These are phyloP conservation scores for Penicillium silybi DNA, from an alignment of 495 filamentous ascomycete species.

Conservation along the genomic window DNA sequence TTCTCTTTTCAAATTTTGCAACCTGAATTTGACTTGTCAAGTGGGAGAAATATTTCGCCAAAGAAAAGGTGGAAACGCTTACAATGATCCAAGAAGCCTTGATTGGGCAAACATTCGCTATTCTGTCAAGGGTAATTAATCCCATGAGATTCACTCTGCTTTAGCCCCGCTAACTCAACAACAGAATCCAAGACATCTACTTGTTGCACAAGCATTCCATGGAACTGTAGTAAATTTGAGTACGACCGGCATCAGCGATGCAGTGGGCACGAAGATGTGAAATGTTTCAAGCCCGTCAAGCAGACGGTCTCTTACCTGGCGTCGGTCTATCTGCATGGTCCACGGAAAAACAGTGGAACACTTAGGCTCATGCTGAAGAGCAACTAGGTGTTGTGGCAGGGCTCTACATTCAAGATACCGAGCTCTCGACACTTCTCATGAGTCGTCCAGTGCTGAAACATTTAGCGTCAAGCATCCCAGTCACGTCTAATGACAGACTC, in stretches of 20 bases:
- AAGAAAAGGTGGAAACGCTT: conserved; percentile 8
- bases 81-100: conserved; percentile 31
- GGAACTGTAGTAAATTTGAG: conserved; percentile 27
- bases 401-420: conserved; percentile 25
- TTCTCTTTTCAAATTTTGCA: no score
- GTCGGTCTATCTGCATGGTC: not conserved
- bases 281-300: not conserved
- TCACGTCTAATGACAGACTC: conserved; percentile 18
- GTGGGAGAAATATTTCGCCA: conserved; percentile 17
- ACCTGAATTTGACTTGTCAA: no score
- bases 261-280: conserved; percentile 1
- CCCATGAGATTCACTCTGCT: conserved; percentile 9
- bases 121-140: conserved; percentile 32
- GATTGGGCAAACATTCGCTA: conserved; percentile 37
- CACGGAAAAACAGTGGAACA: conserved; percentile 15
- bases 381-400: conserved; percentile 15
- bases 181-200: conserved; percentile 21
- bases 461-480: conserved; percentile 11
- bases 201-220: conserved; percentile 28
- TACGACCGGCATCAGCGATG: not conserved
- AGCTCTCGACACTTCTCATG: conserved; percentile 31
- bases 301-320: no score
- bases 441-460: conserved; percentile 29
- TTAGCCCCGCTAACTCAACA: not conserved
- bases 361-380: conserved; percentile 19